These are phyloP conservation scores for Cytospora paraplurivora DNA, from an alignment of 2,329 filamentous ascomycete genomes.

Conservation along the genomic window DNA sequence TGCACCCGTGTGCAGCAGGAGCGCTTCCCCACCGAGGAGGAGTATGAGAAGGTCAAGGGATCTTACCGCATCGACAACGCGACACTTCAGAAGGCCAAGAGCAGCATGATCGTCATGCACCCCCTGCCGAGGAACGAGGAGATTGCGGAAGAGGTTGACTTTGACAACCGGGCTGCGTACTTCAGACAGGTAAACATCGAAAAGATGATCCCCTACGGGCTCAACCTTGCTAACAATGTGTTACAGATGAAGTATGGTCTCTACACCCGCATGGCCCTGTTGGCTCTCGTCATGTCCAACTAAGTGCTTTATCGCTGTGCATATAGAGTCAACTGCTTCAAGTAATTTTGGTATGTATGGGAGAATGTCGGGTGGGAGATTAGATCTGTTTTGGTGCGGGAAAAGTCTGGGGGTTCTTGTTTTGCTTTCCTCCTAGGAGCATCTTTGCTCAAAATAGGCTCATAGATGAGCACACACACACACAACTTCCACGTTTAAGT, in stretches of 20 bases:
- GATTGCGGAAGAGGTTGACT: slow-evolving; percentile 94
- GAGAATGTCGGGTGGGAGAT: neutral
- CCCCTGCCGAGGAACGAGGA: slow-evolving; percentile 92
- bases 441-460: slow-evolving; percentile 20
- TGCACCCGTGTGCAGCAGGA: slow-evolving; percentile 97
- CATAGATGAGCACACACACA: slow-evolving; percentile 31
- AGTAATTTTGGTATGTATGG: slow-evolving; percentile 6
- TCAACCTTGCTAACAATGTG: slow-evolving; percentile 36
- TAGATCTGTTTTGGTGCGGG: neutral
- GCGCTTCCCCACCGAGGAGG: slow-evolving; percentile 77
- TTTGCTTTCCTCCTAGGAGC: slow-evolving; percentile 1
- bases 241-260: slow-evolving; percentile 92
- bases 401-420: slow-evolving; percentile 21
- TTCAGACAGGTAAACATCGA: slow-evolving; percentile 98
- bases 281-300: slow-evolving; percentile 83
- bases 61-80: slow-evolving; percentile 88
- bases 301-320: slow-evolving; percentile 31
- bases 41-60: slow-evolving; percentile 88
- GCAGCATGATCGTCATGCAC: slow-evolving; percentile 92
- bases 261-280: slow-evolving; percentile 95
- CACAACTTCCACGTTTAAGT: slow-evolving; percentile 27
- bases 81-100: slow-evolving; percentile 88
- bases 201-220: slow-evolving; percentile 46
- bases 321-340: slow-evolving; percentile 16
- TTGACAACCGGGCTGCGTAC: slow-evolving; percentile 94